Base-by-base conservation (phyloP, 1,284 basidiomycete species). In the Ceratobasidium sp. region DNA sequence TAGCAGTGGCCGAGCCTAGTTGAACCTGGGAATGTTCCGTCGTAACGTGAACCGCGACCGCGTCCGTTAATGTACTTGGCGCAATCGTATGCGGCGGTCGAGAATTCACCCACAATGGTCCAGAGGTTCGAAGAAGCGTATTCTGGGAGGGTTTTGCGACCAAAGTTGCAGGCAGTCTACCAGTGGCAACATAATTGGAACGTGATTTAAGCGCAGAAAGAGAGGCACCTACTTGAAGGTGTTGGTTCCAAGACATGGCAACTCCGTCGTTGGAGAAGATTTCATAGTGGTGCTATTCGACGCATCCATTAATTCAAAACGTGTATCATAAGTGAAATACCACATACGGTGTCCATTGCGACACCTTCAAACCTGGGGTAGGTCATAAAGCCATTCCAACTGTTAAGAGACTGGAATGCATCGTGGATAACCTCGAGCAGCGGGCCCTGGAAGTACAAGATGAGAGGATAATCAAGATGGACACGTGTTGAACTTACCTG, bases 81-180 rank as follows among this genome's bases (percentile, higher is more conserved):
- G 78, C 95, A 98, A 80, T 98, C 96, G 9, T 89, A 96, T 69
- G 87, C 82, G 0, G 93, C 93, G 41, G 92, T 86, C 0, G 91
- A 88, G 92, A 93, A 96, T 82, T 96, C 94, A 71, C 94, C 94
- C 46, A 94, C 91, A 63, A 95, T 83, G 44, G 87, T 82, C 91
- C 91, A 93, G 14, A 94, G 84, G 1, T 88, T 89, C 13, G 13
- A 61, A 13, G 79, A 77, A 47, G 89, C 84, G 76, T 44, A n/a
- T 28, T 55, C n/a, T 6, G 54, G 26, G 16, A 16, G 26, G 14
- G 35, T 11, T 21, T 55, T 49, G 67, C 75, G 76, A 2, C 71
- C 67, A 52, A 64, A 59, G 47, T 59, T 71, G 79, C 94, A 96
- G 5, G 91, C 91, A 49, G 86, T 81, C 70, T 82, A 73, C 43